These are phyloP conservation scores for Puya raimondii DNA, from an alignment of 176 grass and related monocot genomes.

Conservation along the genomic window DNA sequence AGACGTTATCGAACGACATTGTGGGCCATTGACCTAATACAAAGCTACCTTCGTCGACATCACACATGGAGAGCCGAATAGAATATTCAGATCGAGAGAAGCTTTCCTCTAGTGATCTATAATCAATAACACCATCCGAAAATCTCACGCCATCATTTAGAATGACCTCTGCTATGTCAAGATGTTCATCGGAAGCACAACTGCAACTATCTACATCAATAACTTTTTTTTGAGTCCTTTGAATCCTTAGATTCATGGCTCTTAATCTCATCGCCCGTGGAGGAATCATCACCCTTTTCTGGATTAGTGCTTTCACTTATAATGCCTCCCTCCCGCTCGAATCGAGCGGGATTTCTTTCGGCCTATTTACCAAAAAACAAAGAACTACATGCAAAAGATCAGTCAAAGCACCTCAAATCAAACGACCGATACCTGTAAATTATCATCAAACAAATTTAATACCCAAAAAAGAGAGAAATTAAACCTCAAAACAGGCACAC, in stretches of 20 bases:
- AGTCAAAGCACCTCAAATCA: not conserved
- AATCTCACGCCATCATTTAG: conserved; percentile 41
- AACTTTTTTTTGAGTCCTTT: conserved; percentile 30
- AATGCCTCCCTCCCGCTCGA: conserved; percentile 19
- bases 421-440: conserved; percentile 9
- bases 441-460: no score
- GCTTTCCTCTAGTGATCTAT: conserved; percentile 18
- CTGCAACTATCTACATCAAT: conserved; percentile 40
- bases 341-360: conserved; percentile 60
- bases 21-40: conserved; percentile 63
- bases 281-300: conserved; percentile 25
- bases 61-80: conserved; percentile 47
- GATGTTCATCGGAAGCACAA: conserved; percentile 22
- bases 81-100: conserved; percentile 30
- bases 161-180: conserved; percentile 71
- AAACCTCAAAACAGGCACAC: not conserved
- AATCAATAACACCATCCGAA: conserved; percentile 27
- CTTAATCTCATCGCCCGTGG: conserved; percentile 3
- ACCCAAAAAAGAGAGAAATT: not conserved
- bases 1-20: conserved; percentile 40
- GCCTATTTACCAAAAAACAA: conserved; percentile 35
- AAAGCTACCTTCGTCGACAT: conserved; percentile 50
- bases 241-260: conserved; percentile 14
- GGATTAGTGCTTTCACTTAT: conserved; percentile 26
- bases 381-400: not conserved